These are phyloP conservation scores for Talaromyces marneffei DNA, from an alignment of 2,329 filamentous ascomycete genomes.

Conservation along the genomic window DNA sequence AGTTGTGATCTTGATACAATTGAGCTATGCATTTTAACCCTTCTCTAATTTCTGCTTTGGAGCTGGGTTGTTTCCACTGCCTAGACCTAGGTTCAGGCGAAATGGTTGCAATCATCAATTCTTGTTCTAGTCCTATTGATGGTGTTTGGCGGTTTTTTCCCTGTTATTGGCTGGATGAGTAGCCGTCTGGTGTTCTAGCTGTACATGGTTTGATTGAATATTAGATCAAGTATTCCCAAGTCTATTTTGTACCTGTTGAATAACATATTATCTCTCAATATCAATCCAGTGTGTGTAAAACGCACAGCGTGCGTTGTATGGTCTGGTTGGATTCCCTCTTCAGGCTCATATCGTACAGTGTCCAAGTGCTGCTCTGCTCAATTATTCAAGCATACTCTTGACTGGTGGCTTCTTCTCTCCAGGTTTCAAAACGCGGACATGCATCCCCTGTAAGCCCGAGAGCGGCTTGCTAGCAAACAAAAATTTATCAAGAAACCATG, in stretches of 20 bases:
- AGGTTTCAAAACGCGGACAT: slow-evolving; percentile 23
- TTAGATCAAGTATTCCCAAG: neutral
- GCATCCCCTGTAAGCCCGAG: slow-evolving; percentile 26
- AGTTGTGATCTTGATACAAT: slow-evolving; percentile 33
- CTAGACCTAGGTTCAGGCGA: neutral
- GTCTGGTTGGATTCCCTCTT: neutral
- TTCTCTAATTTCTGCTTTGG: neutral
- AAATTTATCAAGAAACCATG: slow-evolving; percentile 33
- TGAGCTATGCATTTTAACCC: neutral
- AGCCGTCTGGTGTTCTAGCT: neutral
- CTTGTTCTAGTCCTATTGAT: neutral
- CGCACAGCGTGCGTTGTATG: neutral
- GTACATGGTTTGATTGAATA: neutral
- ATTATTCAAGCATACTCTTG: slow-evolving; percentile 2
- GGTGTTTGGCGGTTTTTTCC: neutral
- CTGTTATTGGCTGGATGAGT: neutral
- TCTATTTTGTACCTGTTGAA: neutral
- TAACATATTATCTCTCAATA: too few species aligned
- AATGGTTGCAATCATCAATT: neutral
- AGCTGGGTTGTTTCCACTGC: neutral
- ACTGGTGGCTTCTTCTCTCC: slow-evolving; percentile 13
- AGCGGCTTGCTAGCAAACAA: slow-evolving; percentile 33
- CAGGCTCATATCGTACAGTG: neutral
- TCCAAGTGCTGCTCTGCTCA: neutral
- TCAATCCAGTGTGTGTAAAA: neutral